Percentiles rank a stretch among this genome's conserved stretches.
phyloP scores from a whole-genome alignment of 768 basidiomycete genomes.

The Dacryopinax primogenitus region DNA sequence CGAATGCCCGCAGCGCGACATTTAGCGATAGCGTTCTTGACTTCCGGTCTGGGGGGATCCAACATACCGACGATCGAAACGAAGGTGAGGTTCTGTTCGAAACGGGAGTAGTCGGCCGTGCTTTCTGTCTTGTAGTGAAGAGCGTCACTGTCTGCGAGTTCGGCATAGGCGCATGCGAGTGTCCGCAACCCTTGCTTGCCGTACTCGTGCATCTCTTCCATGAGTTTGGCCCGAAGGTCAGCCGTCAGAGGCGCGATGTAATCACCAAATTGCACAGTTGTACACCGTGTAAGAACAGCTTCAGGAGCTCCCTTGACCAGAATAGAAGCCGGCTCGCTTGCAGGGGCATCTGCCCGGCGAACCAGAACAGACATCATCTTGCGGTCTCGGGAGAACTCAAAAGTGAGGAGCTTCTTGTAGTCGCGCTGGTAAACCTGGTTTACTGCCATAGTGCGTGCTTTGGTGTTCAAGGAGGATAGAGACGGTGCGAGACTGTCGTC shows the following conservation, averaged over 20 bases:
- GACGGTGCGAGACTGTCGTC: slow-evolving; percentile 41
- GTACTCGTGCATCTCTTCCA: slow-evolving; percentile 56
- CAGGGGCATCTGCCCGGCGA: slow-evolving; percentile 38
- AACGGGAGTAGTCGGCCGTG: slow-evolving; percentile 69
- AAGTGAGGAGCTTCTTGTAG: slow-evolving; percentile 74
- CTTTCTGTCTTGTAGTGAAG: slow-evolving; percentile 70
- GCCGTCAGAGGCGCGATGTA: slow-evolving; percentile 48
- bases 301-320: slow-evolving; percentile 96
- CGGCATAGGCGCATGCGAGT: slow-evolving; percentile 78
- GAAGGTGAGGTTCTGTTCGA: slow-evolving; percentile 85
- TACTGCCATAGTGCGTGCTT: slow-evolving; percentile 64
- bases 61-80: slow-evolving; percentile 96
- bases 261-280: slow-evolving; percentile 51
- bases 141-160: slow-evolving; percentile 61
- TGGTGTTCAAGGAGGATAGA: slow-evolving; percentile 42
- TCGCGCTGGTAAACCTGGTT: slow-evolving; percentile 67
- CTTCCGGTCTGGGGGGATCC: slow-evolving; percentile 94
- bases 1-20: slow-evolving; percentile 88
- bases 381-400: slow-evolving; percentile 95
- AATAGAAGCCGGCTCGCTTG: slow-evolving; percentile 42
- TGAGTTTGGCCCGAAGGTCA: slow-evolving; percentile 45
- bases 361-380: slow-evolving; percentile 99
- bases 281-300: slow-evolving; percentile 82
- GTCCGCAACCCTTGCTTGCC: slow-evolving; percentile 76
- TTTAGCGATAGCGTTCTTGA: slow-evolving; percentile 69